Evolutionary conservation across 257 asterid species (phyloP), one percentile per base, ranked within the genome.

Genomic region (Catharanthus roseus): DNA sequence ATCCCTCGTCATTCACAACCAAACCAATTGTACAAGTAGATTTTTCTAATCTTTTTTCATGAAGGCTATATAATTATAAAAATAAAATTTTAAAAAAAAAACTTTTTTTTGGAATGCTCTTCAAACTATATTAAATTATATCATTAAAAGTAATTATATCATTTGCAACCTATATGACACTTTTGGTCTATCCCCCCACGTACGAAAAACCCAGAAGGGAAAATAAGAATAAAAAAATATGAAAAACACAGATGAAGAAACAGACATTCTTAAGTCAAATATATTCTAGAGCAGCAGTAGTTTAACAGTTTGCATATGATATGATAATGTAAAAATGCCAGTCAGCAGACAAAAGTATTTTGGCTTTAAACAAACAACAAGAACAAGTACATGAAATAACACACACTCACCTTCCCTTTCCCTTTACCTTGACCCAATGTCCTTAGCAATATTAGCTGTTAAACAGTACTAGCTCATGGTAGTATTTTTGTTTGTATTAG

Each of bases 371-470:
- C 19, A 67, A 38, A 38, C n/a, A 38, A 38, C 42, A 38, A 38
- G 8, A 45, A 9, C 39, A 70, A 57, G 57, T 49, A 71, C 70
- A 67, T 67, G 53, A 77, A 67, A 66, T 77, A 33, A n/a, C 50
- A 60, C 19, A n/a, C 8, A 33, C 33, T 54, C 28, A 29, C 34
- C 38, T 15, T 76, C 61, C 34, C 39, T n/a, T n/a, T n/a, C n/a
- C n/a, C n/a, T n/a, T n/a, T n/a, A n/a, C n/a, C n/a, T n/a, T n/a
- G n/a, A n/a, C n/a, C n/a, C n/a, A n/a, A 38, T 38, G 3, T 38
- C 42, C 3, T 33, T 7, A 56, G 16, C 36, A 56, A 18, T 57
- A 11, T 47, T 39, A 31, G 21, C 29, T 31, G 5, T 36, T 38
- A 10, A 9, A 12, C 18, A 18, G 9, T 0, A 3, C 66, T 61